These are phyloP conservation scores for Hordeum pubiflorum DNA, from an alignment of 202 grass and related monocot species.

Conservation along the genomic window DNA sequence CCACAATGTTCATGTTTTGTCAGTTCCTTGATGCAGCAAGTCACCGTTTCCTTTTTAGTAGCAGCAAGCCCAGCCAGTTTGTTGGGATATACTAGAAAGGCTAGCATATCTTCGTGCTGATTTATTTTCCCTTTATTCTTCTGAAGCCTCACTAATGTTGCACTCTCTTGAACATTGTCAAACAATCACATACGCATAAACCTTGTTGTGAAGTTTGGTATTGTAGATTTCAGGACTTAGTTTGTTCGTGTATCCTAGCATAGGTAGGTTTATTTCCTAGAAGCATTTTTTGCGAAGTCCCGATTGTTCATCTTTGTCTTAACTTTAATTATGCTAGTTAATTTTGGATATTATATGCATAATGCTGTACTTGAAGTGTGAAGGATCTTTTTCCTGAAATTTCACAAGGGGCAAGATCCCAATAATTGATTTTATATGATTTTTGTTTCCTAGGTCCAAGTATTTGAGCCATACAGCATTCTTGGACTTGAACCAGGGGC, in stretches of 20 bases:
- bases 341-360: not conserved
- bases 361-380: not conserved
- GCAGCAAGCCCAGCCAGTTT: not conserved
- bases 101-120: not conserved
- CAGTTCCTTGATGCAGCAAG: not conserved
- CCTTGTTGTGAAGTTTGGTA: not conserved
- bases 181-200: not conserved
- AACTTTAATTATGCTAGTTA: not conserved
- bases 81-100: not conserved
- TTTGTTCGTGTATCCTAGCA: not conserved
- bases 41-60: not conserved
- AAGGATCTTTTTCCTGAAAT: not conserved
- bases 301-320: not conserved
- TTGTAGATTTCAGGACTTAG: slow-evolving; percentile 11
- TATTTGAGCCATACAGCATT: slow-evolving; percentile 97
- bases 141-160: not conserved
- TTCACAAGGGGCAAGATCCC: not conserved
- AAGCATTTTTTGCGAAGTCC: not conserved
- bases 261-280: not conserved
- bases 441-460: slow-evolving; percentile 58
- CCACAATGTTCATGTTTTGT: not conserved
- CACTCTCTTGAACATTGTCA: not conserved
- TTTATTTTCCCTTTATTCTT: not conserved
- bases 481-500: slow-evolving; percentile 83
- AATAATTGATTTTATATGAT: slow-evolving; percentile 16